Base-by-base conservation (phyloP, 345 rosid species). In the Stellera chamaejasme region DNA sequence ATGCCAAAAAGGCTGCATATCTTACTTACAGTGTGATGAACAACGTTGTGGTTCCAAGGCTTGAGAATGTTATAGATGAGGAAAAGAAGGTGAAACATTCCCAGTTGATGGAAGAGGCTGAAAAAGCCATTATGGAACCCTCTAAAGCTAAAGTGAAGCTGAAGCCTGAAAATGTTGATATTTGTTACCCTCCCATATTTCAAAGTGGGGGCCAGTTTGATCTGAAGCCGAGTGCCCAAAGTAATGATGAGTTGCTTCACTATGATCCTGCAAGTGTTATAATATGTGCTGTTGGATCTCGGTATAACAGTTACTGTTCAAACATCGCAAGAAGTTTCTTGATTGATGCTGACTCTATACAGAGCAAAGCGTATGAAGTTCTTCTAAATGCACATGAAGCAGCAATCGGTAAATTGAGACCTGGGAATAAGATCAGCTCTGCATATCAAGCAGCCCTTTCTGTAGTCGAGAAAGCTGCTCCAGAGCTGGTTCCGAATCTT, bases 171-270 rank as follows among this genome's bases (percentile, higher is more conserved):
- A 92, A 89, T 62, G 90, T 92, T 47, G 99, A 92, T 63, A 89
- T 88, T 45, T 92, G 99, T 66, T 92, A 92, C 61, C 99, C 97
- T 55, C 97, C 97, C 1, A 82, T 92, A 54, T 89, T 92, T 65
- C 99, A 89, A 68, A 92, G 97, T 64, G 99, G 99, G 58, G 97
- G 88, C 15, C 65, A 75, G 50, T 92, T 86, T 76, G 97, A 92
- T 80, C 89, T 92, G 61, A 86, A 75, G 59, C 98, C 98, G 26
- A 92, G 94, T 66, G 99, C 99, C 23, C 78, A 87, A 16, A 88
- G 99, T 80, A 87, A 82, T 43, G 93, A 88, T 45, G 91, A 88
- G 27, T 52, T 71, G 48, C 80, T 92, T 42, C 77, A 82, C 65
- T 86, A 89, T 71, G 99, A 89, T 65, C 79, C 99, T 60, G 83